Percentiles rank a stretch among this genome's conserved stretches.
phyloP scores from a whole-genome alignment of 2,329 filamentous ascomycete genomes.

The Purpureocillium lavendulum region DNA sequence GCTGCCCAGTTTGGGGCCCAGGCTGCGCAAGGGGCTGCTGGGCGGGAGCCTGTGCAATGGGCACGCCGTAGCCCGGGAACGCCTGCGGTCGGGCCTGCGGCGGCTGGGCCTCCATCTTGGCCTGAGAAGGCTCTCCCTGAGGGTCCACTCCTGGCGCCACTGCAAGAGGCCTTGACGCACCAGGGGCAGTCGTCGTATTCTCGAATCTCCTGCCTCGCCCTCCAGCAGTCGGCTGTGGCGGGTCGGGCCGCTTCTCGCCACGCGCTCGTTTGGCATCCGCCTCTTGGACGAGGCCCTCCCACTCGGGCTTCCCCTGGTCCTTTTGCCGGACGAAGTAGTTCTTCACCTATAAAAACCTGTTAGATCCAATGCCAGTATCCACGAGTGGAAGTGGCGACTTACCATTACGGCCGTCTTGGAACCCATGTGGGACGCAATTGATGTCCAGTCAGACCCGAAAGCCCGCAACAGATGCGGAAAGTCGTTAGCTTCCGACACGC shows the following conservation, averaged over 20 bases:
- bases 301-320: constrained; percentile 49
- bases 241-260: constrained; percentile 51
- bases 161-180: constrained; percentile 32
- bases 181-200: constrained; percentile 20
- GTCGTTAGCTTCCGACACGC: constrained; percentile 70
- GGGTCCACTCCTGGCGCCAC: constrained; percentile 36
- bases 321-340: constrained; percentile 60
- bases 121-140: constrained; percentile 32
- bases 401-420: constrained; percentile 86
- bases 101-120: constrained; percentile 34
- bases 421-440: constrained; percentile 70
- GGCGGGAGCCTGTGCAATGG: constrained; percentile 35
- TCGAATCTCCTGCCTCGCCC: constrained; percentile 43
- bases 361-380: background rate
- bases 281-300: constrained; percentile 50
- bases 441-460: constrained; percentile 72
- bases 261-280: constrained; percentile 47
- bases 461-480: constrained; percentile 64
- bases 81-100: constrained; percentile 26
- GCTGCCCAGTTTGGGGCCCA: constrained; percentile 11
- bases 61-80: constrained; percentile 34
- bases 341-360: constrained; percentile 46
- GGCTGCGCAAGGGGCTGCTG: constrained; percentile 19
- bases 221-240: constrained; percentile 45
- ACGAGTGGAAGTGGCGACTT: constrained; percentile 16